Evolutionary conservation across 306 rosid genomes (phyloP).

Genomic region (Argentina anserina): DNA sequence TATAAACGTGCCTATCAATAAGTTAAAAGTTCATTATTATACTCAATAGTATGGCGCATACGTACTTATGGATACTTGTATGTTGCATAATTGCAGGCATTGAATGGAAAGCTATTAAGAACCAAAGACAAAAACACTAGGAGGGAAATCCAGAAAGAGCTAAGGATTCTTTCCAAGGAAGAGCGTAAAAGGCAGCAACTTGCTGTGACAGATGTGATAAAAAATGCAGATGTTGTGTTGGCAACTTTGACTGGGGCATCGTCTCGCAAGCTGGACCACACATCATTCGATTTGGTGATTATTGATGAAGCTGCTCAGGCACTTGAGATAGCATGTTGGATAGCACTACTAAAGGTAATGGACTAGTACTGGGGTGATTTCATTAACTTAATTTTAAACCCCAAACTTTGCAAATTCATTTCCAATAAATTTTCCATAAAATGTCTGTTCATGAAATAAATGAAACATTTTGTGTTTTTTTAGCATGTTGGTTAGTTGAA

Average conservation of each 20-base stretch:
- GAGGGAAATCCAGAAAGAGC: constrained; percentile 94
- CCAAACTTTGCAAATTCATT: background rate
- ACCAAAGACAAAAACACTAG: constrained; percentile 75
- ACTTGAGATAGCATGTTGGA: constrained; percentile 97
- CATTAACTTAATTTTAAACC: background rate
- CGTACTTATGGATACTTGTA: background rate
- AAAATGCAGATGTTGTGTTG: constrained; percentile 80
- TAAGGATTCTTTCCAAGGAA: constrained; percentile 81
- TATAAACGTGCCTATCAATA: constrained; percentile 9
- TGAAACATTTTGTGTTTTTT: constrained; percentile 3
- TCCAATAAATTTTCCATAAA: constrained; percentile 15
- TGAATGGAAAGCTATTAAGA: constrained; percentile 91
- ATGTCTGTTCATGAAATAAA: background rate
- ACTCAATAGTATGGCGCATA: background rate
- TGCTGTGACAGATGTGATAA: constrained; percentile 87
- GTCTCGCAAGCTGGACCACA: constrained; percentile 64
- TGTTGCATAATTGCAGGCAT: constrained; percentile 48
- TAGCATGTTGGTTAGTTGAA: background rate
- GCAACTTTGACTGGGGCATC: constrained; percentile 87
- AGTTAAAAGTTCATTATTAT: background rate
- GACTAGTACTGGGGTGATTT: too few relatives aligned
- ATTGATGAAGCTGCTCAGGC: constrained; percentile 99
- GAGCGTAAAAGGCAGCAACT: constrained; percentile 97
- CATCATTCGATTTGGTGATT: constrained; percentile 89
- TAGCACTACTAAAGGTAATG: constrained; percentile 83